A percentile compares a stretch with the other conserved stretches of the same genome.
phyloP scores from a whole-genome alignment of 805 yeast species.

The Teunomyces barrocoloradensis region DNA sequence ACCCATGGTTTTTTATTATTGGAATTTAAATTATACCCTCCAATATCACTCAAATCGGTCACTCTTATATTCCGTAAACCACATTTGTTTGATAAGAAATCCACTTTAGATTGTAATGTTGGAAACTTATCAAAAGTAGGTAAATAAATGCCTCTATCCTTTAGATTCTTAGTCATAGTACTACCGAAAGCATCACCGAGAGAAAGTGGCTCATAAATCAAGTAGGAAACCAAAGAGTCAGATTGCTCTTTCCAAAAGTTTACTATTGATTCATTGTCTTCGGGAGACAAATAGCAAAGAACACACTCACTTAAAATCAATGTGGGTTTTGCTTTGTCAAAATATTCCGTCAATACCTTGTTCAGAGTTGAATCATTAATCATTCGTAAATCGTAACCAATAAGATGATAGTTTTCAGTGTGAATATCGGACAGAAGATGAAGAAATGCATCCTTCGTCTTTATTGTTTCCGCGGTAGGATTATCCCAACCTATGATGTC shows the following conservation, averaged over 20 bases:
- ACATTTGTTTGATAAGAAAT: conserved; percentile 20
- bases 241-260: conserved; percentile 37
- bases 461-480: conserved; percentile 8
- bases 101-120: conserved; percentile 30
- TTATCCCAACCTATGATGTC: conserved; percentile 17
- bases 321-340: conserved; percentile 48
- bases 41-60: conserved; percentile 46
- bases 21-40: conserved; percentile 34
- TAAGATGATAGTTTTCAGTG: conserved; percentile 46
- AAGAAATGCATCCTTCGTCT: conserved; percentile 22
- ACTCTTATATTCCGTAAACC: conserved; percentile 32
- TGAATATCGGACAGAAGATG: conserved; percentile 27
- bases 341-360: conserved; percentile 11
- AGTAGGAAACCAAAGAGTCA: conserved; percentile 21
- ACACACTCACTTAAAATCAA: conserved; percentile 73
- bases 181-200: conserved; percentile 61
- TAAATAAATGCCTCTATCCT: conserved; percentile 58
- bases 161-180: conserved; percentile 64
- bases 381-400: conserved; percentile 54
- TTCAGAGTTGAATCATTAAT: conserved; percentile 11
- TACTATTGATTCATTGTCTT: conserved; percentile 45
- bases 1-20: conserved; percentile 40
- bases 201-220: conserved; percentile 72
- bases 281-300: conserved; percentile 62
- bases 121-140: conserved; percentile 56